Evolutionary conservation across 345 rosid genomes (phyloP), one percentile per base, ranked within the genome.

Genomic region (Ceriops tagal): DNA sequence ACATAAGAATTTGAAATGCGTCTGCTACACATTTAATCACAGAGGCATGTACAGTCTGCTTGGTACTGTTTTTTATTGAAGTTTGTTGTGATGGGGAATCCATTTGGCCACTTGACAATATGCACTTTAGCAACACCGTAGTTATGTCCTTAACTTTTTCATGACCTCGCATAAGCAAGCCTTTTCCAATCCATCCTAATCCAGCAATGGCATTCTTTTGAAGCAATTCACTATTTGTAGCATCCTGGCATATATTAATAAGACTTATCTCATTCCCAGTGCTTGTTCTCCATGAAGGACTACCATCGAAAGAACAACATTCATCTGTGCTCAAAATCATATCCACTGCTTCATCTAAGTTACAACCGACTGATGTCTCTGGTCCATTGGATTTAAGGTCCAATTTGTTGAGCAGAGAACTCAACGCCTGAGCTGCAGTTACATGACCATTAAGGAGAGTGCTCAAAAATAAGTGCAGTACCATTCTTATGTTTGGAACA

Each of bases 101-200:
- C 39, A 43, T 63, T 67, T 31, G 57, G 64, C 75, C 81, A 47
- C 66, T 76, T 59, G 85, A 77, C 69, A 82, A 75, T 66, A 93
- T 78, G 77, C 90, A 86, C 68, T 84, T 83, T 21, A 95, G 67
- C 39, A 90, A 79, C 65, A 83, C 66, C 83, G 70, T 77, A 30
- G 87, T 75, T 66, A 88, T 71, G 71, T 92, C 91, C 60, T 79
- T 88, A 31, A 87, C 81, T 80, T 87, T 90, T 74, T 82, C 86
- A 76, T 88, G 88, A 59, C 99, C 97, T 70, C 85, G 86, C 93
- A 95, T 84, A 68, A 95, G 89, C 78, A 95, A 79, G 64, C 96
- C 99, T 81, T 95, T 95, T 55, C 93, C 97, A 65, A 92, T 85
- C 99, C 99, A 95, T 62, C 96, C 91, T 75, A 91, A 75, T 70